phyloP scores from a whole-genome alignment of 305 asterid genomes.

The Solanum hybrid region DNA sequence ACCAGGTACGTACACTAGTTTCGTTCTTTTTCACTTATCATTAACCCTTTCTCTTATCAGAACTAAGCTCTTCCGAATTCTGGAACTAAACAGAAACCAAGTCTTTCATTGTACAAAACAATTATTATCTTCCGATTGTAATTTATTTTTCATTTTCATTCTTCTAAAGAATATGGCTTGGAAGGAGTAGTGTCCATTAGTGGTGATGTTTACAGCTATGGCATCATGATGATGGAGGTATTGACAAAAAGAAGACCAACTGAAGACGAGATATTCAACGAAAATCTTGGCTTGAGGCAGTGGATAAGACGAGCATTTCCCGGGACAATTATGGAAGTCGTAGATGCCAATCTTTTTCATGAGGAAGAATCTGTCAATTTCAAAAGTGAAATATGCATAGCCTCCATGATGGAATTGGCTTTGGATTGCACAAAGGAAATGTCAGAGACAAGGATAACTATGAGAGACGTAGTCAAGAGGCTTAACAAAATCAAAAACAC shows the following conservation, averaged over 20 bases:
- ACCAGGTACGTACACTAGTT: slow-evolving; percentile 13
- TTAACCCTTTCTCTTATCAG: not conserved
- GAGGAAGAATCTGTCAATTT: not conserved
- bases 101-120: not conserved
- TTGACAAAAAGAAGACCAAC: slow-evolving; percentile 19
- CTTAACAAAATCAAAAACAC: not conserved
- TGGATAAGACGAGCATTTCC: slow-evolving; percentile 10
- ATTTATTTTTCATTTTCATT: not conserved
- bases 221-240: slow-evolving; percentile 19
- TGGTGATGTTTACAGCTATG: slow-evolving; percentile 26
- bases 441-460: not conserved
- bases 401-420: not conserved
- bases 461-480: not conserved
- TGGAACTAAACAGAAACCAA: not conserved
- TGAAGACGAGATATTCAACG: slow-evolving; percentile 9
- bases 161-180: slow-evolving; percentile 20
- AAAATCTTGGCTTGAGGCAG: slow-evolving; percentile 9
- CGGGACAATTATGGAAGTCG: slow-evolving; percentile 1
- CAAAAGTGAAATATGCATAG: not conserved
- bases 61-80: not conserved
- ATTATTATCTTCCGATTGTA: not conserved
- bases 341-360: not conserved
- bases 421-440: not conserved
- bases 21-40: not conserved
- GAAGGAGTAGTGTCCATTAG: slow-evolving; percentile 18